phyloP scores from a whole-genome alignment of 306 rosid species.

The Prunus padus region DNA sequence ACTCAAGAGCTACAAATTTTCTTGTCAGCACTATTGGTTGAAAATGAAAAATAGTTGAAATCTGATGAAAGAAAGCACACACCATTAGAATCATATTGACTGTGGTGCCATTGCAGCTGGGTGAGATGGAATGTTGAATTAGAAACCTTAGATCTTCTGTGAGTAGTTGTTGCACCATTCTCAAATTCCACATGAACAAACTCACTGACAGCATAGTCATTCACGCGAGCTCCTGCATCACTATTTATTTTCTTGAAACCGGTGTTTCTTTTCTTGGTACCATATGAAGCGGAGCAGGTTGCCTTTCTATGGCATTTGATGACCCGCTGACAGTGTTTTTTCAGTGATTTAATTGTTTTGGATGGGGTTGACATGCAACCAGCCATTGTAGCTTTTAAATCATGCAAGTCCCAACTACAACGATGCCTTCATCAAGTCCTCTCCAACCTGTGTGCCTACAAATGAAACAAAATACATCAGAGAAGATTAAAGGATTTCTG shows the following conservation, averaged over 20 bases:
- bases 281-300: constrained; percentile 35
- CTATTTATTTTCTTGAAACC: too few species aligned
- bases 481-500: too few species aligned
- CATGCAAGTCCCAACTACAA: too few species aligned
- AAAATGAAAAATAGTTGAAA: background rate
- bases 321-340: constrained; percentile 25
- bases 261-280: constrained; percentile 30
- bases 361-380: constrained; percentile 65
- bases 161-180: too few species aligned
- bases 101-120: constrained; percentile 77
- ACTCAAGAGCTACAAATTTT: background rate
- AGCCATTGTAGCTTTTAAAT: constrained; percentile 50
- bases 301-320: constrained; percentile 31
- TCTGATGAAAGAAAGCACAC: too few species aligned
- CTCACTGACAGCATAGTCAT: too few species aligned
- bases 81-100: background rate
- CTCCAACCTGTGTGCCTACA: too few species aligned
- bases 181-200: too few species aligned
- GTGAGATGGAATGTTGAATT: constrained; percentile 64
- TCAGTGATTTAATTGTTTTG: constrained; percentile 32
- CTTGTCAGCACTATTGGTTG: background rate
- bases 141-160: constrained; percentile 71
- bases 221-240: constrained; percentile 16
- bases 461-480: too few species aligned
- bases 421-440: too few species aligned